Base-by-base conservation (phyloP, 352 stramenopile species). In the Phytophthora citricola region DNA sequence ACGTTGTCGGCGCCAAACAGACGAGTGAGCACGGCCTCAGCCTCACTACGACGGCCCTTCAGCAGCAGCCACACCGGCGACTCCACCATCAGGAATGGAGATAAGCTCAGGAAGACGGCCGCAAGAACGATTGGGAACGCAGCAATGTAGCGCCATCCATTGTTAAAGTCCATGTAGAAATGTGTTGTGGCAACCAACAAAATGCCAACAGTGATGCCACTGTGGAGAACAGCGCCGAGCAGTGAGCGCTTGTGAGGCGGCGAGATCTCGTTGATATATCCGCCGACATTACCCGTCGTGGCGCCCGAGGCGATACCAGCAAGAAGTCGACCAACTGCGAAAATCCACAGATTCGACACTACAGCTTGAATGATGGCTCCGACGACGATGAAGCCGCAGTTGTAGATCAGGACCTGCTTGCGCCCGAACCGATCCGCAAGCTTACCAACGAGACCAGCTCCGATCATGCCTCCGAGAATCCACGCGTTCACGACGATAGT, bases 81-180 rank as follows among this genome's bases (percentile, higher is more conserved):
- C 66, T 87, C 74, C 3, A 82, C 70, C 76, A 87, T 83, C n/a
- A 79, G 51, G 46, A 79, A 76, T 10, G 66, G 70, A 20, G 81
- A 76, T 24, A 86, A 44, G 2, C 57, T 36, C 34, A 90, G 51
- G 63, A 90, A 88, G 24, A 82, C 52, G 0, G 49, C 58, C 0
- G 67, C 83, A 5, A 90, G 59, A 9, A 89, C 60, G 39, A 87
- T 76, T 22, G 79, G 83, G 53, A 92, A 84, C 10, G 47, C 83
- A 45, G 77, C 83, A 58, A 86, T 83, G 60, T 84, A 79, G 8
- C 83, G 79, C 81, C 81, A 92, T 24, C 78, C 81, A 22, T 65
- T 71, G 12, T 71, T 43, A 14, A 80, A 81, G 64, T 86, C 71
- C 39, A 73, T 63, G 66, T 84, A 87, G 58, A 85, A 91, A 65